Base-by-base conservation (phyloP, 1,139 yeast genomes). In the Debaryomyces coudertii region DNA sequence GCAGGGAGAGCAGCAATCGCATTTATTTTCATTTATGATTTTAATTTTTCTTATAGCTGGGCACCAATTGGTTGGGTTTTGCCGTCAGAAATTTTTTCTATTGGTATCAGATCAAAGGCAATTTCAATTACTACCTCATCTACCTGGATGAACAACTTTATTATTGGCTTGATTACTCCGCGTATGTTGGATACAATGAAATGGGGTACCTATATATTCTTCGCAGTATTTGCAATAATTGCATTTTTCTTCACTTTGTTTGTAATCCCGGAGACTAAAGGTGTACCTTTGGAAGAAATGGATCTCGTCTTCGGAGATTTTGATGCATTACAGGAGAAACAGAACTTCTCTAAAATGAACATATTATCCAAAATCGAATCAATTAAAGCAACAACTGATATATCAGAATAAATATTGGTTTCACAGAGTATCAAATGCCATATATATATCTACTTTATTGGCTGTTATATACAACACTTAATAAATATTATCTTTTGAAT, bases 1-100 rank as follows among this genome's bases (percentile, higher is more conserved):
- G 61, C 63, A 20, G 69, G 72, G 44, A 80, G 81, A 60, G 77
- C 80, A 20, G 82, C 60, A 24, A 54, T 57, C 46, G 60, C 76
- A 30, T 77, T 74, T 54, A 68, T 73, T 48, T 63, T 57, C 55
- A 65, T 71, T 16, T 63, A 67, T 30, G 69, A 61, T 44, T 60
- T 61, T n/a, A 61, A 56, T 27, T 55, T 63, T 27, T 54, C 65
- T 9, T 58, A 58, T 45, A 58, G 63, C 37, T 61, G 57, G 58
- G 62, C 77, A 61, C 78, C 80, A 46, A 37, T 37, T 27, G 40
- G 40, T 7, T 37, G 40, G 74, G 77, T 68, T 60, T 76, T 76
- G 71, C 64, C 80, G 73, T 76, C 82, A 23, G 84, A 79, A 59
- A 54, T 55, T 23, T 54, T 54, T 55, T 57, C 58, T 29, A 54